Percentiles rank a stretch among this genome's conserved stretches.
These are phyloP conservation scores for Cladobotryum protrusum DNA, from an alignment of 2,329 filamentous ascomycete species.

Conservation along the genomic window DNA sequence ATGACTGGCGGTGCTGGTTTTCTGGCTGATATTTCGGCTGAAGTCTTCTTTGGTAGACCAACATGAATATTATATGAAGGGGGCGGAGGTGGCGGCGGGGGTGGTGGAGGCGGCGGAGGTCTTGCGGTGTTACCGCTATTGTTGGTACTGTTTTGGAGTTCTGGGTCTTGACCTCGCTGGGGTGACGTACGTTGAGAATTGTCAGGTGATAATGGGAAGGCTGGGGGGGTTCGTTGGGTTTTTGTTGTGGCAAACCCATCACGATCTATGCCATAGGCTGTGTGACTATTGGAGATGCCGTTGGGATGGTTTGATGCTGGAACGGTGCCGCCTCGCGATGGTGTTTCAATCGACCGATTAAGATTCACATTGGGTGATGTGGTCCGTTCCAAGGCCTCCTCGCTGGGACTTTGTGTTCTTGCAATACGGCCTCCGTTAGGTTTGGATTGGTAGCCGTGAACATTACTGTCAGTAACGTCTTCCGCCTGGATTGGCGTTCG, in stretches of 20 bases:
- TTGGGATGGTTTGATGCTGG: too few species aligned
- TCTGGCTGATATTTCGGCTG: constrained; percentile 6
- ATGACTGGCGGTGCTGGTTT: constrained; percentile 19
- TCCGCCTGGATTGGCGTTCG: not conserved
- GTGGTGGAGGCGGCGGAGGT: not conserved
- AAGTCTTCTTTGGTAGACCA: not conserved
- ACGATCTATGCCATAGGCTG: too few species aligned
- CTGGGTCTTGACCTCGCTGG: not conserved
- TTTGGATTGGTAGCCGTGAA: not conserved
- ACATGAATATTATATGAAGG: not conserved
- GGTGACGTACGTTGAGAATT: not conserved
- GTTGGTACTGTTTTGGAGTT: not conserved
- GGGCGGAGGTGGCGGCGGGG: not conserved
- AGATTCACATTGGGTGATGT: not conserved
- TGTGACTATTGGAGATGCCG: too few species aligned
- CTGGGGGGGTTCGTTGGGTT: too few species aligned
- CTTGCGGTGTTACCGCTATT: not conserved
- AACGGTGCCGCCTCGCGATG: too few species aligned
- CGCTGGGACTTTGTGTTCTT: not conserved
- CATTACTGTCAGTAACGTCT: not conserved
- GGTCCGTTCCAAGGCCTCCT: not conserved
- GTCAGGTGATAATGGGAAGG: too few species aligned
- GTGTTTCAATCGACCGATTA: too few species aligned
- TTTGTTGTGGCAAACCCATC: too few species aligned
- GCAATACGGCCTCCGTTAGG: not conserved